Percentiles rank a stretch among this genome's conserved stretches.
Evolutionary conservation across 2,329 filamentous ascomycete species (phyloP).

Genomic region (Nigrospora osmanthi): DNA sequence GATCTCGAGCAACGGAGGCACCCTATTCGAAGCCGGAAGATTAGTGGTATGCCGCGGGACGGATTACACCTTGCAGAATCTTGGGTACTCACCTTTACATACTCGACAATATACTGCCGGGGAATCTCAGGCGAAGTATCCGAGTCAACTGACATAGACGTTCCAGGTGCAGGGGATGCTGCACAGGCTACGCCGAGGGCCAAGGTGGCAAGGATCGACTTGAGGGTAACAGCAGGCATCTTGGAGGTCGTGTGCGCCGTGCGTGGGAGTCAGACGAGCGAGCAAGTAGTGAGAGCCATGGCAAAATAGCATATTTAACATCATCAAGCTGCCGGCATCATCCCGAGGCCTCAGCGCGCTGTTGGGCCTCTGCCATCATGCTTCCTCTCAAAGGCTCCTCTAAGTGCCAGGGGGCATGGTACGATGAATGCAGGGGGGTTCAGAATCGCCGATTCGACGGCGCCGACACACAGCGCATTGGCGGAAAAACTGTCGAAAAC

Average conservation of each 20-base stretch:
- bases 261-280: neutral
- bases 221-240: neutral
- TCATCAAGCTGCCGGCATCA: neutral
- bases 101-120: neutral
- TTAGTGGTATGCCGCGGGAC: neutral
- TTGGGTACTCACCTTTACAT: neutral
- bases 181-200: neutral
- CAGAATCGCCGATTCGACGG: neutral
- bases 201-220: neutral
- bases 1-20: neutral
- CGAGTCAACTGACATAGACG: neutral
- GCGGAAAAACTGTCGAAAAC: neutral
- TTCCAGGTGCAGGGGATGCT: neutral
- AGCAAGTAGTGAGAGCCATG: no score
- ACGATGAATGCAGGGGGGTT: no score
- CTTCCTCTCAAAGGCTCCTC: no score
- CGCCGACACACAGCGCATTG: neutral
- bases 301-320: neutral
- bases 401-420: no score
- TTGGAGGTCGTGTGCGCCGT: neutral
- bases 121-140: neutral
- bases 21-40: neutral
- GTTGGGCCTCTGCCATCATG: neutral
- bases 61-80: no score
- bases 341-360: neutral